Evolutionary conservation across 2,329 filamentous ascomycete genomes (phyloP).

Genomic region (Teratosphaeria epicoccoides): DNA sequence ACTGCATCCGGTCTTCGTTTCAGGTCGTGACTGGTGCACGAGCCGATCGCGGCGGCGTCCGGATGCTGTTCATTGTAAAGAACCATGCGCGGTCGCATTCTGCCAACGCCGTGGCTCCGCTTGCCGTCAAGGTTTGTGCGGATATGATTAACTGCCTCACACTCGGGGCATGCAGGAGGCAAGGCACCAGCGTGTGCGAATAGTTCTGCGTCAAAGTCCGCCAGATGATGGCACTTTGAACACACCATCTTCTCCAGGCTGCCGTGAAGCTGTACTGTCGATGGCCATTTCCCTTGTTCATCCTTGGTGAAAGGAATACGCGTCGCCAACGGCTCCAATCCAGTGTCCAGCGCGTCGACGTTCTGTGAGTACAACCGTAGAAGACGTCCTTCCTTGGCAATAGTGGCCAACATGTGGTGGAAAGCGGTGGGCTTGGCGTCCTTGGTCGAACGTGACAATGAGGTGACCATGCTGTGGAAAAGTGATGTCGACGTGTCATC

Average conservation of each 20-base stretch:
- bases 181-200: slow-evolving; percentile 58
- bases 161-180: slow-evolving; percentile 67
- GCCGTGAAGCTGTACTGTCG: slow-evolving; percentile 85
- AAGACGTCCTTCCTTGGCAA: slow-evolving; percentile 76
- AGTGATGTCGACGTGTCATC: slow-evolving; percentile 78
- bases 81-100: slow-evolving; percentile 83
- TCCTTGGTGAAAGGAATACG: slow-evolving; percentile 62
- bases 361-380: slow-evolving; percentile 93
- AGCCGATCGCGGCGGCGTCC: slow-evolving; percentile 90
- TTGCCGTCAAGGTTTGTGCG: slow-evolving; percentile 69
- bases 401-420: slow-evolving; percentile 83
- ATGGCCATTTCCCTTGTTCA: slow-evolving; percentile 77
- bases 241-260: slow-evolving; percentile 94
- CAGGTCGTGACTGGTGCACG: slow-evolving; percentile 76
- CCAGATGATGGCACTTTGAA: slow-evolving; percentile 74
- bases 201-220: slow-evolving; percentile 63
- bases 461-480: slow-evolving; percentile 93
- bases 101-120: slow-evolving; percentile 85
- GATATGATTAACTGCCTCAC: slow-evolving; percentile 62
- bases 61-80: slow-evolving; percentile 97
- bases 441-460: slow-evolving; percentile 68
- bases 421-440: slow-evolving; percentile 75
- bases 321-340: slow-evolving; percentile 68
- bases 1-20: slow-evolving; percentile 79
- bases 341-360: slow-evolving; percentile 87